A percentile compares a stretch with the other conserved stretches of the same genome.
Conservation (phyloP, 768 basidiomycete genomes). For the Roridomyces roridus region DNA sequence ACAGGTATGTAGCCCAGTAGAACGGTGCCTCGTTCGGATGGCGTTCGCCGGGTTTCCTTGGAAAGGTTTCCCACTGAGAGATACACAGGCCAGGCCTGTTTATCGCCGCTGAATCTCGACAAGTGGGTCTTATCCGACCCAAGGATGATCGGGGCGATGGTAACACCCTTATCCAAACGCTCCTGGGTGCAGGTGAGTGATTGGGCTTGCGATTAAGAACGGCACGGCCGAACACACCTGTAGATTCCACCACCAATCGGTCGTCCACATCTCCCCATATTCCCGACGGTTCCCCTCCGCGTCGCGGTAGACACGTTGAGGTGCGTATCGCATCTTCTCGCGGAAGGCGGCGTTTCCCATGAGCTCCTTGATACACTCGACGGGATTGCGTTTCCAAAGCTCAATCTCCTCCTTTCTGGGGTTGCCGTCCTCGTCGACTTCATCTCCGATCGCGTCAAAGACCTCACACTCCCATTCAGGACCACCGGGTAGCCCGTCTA, state of each 20-base stretch:
- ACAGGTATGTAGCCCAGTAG: constrained; percentile 43
- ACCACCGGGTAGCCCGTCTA: constrained; percentile 29
- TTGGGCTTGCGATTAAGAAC: not conserved
- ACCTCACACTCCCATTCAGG: constrained; percentile 29
- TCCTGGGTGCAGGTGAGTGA: constrained; percentile 10
- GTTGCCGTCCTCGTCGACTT: constrained; percentile 10
- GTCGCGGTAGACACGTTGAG: constrained; percentile 22
- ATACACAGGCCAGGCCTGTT: constrained; percentile 43
- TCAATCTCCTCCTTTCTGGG: constrained; percentile 24
- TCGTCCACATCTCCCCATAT: constrained; percentile 36
- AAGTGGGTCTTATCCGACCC: constrained; percentile 43
- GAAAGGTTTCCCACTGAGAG: constrained; percentile 38
- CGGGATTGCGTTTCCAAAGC: constrained; percentile 32
- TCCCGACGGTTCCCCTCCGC: constrained; percentile 1
- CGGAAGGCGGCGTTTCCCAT: constrained; percentile 35
- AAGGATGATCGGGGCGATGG: constrained; percentile 38
- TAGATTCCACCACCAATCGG: constrained; percentile 39
- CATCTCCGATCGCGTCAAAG: constrained; percentile 27
- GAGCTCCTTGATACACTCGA: constrained; percentile 32
- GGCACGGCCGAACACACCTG: constrained; percentile 30
- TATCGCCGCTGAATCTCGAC: constrained; percentile 35
- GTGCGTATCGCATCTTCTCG: constrained; percentile 31
- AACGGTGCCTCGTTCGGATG: constrained; percentile 31
- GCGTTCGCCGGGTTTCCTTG: constrained; percentile 31
- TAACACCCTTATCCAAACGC: constrained; percentile 15